phyloP scores from a whole-genome alignment of 1,139 yeast species.

The Yamadazyma sp. region DNA sequence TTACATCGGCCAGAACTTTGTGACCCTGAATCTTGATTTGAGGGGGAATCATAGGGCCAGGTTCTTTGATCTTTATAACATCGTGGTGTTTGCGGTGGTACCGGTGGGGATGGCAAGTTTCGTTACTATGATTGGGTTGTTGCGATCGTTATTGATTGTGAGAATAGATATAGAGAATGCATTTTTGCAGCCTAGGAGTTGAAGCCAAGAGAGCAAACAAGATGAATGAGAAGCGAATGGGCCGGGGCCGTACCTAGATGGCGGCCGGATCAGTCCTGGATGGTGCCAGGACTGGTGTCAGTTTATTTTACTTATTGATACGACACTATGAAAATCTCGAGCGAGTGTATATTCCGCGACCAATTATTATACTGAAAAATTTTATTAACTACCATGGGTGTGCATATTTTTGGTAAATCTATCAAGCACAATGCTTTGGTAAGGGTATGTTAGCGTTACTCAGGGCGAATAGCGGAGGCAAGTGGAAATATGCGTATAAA shows the following conservation, averaged over 20 bases:
- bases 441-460: conserved; percentile 28
- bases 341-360: too few species aligned
- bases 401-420: conserved; percentile 73
- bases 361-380: conserved; percentile 1
- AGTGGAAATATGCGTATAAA: too few species aligned
- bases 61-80: conserved; percentile 78
- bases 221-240: too few species aligned
- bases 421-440: conserved; percentile 54
- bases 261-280: too few species aligned
- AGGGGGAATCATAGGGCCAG: conserved; percentile 46
- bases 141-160: conserved; percentile 71
- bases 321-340: too few species aligned
- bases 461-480: too few species aligned
- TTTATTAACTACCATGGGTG: conserved; percentile 50
- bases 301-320: too few species aligned
- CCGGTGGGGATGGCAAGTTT: conserved; percentile 96
- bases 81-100: conserved; percentile 93
- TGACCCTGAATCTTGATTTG: conserved; percentile 78
- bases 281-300: too few species aligned
- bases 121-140: conserved; percentile 81
- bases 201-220: too few species aligned
- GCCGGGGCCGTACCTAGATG: too few species aligned
- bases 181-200: too few species aligned
- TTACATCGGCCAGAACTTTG: conserved; percentile 83
- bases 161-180: conserved; percentile 62